Percentiles rank a stretch among this genome's conserved stretches.
Evolutionary conservation across 2,329 filamentous ascomycete genomes (phyloP).

Genomic region (Chrysoporthe cubensis): DNA sequence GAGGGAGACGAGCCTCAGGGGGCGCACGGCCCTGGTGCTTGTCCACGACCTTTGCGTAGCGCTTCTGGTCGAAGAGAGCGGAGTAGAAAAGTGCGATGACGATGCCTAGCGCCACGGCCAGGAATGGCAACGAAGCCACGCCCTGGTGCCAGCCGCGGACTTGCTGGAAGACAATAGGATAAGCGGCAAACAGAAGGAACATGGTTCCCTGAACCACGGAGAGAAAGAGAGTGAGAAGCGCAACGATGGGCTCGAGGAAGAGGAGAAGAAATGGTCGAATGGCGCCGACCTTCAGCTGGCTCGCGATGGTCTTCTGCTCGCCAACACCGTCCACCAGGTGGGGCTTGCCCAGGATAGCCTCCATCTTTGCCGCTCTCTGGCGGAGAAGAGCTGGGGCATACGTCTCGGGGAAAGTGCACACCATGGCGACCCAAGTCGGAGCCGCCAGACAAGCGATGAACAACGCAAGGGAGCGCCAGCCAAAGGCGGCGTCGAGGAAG

Average conservation of each 20-base stretch:
- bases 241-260: conserved; percentile 61
- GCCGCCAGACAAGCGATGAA: conserved; percentile 28
- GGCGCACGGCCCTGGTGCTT: conserved; percentile 57
- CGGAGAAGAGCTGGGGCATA: conserved; percentile 63
- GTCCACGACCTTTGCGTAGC: conserved; percentile 50
- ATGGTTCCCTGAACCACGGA: conserved; percentile 45
- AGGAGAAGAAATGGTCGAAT: conserved; percentile 42
- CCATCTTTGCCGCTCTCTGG: conserved; percentile 55
- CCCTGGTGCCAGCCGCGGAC: conserved; percentile 52
- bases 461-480: conserved; percentile 31
- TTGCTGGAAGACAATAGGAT: conserved; percentile 57
- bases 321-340: conserved; percentile 34
- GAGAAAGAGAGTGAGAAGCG: conserved; percentile 58
- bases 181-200: conserved; percentile 48
- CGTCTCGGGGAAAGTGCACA: conserved; percentile 61
- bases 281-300: conserved; percentile 56
- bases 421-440: conserved; percentile 52
- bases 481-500: conserved; percentile 29
- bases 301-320: conserved; percentile 43
- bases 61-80: conserved; percentile 43
- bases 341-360: conserved; percentile 46
- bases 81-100: conserved; percentile 54
- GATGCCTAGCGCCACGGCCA: conserved; percentile 60
- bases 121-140: conserved; percentile 57
- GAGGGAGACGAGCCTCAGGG: conserved; percentile 60